Conservation (phyloP, 2,329 filamentous ascomycete genomes). For the Fusarium sp. region DNA sequence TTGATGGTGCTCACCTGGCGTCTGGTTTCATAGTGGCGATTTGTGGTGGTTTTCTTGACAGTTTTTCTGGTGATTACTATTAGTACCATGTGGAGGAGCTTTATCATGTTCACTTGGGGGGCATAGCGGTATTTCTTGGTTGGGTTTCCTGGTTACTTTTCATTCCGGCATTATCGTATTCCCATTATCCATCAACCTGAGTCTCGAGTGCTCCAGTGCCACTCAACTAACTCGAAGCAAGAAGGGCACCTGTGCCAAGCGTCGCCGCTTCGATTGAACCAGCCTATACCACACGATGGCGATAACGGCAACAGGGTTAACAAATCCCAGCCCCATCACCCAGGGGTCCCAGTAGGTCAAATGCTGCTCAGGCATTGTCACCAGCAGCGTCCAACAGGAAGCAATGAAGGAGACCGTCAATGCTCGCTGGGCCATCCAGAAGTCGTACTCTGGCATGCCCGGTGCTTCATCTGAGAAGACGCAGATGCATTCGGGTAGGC, state of each 20-base stretch:
- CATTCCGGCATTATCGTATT: not conserved
- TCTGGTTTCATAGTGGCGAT: conserved; percentile 46
- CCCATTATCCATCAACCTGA: not conserved
- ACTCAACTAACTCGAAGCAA: not conserved
- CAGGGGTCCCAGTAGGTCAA: not conserved
- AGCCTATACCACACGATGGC: not conserved
- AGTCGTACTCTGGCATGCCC: not conserved
- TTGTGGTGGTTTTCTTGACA: not conserved
- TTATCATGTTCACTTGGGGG: not conserved
- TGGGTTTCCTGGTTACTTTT: not conserved
- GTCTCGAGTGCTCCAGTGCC: not conserved
- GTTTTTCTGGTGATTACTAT: not conserved
- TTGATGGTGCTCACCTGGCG: conserved; percentile 68
- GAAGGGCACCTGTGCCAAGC: not conserved
- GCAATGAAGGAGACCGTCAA: not conserved
- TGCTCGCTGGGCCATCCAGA: not conserved
- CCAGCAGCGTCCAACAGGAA: not conserved
- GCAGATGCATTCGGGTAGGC: not conserved
- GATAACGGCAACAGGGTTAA: not conserved
- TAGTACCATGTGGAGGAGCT: not conserved
- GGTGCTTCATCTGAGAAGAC: not conserved
- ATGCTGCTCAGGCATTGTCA: not conserved
- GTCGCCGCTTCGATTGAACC: not conserved
- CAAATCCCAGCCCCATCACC: not conserved
- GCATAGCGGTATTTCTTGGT: not conserved